Evolutionary conservation across 2,329 filamentous ascomycete genomes (phyloP), one percentile per base, ranked within the genome.

Genomic region (Cryphonectria radicalis): DNA sequence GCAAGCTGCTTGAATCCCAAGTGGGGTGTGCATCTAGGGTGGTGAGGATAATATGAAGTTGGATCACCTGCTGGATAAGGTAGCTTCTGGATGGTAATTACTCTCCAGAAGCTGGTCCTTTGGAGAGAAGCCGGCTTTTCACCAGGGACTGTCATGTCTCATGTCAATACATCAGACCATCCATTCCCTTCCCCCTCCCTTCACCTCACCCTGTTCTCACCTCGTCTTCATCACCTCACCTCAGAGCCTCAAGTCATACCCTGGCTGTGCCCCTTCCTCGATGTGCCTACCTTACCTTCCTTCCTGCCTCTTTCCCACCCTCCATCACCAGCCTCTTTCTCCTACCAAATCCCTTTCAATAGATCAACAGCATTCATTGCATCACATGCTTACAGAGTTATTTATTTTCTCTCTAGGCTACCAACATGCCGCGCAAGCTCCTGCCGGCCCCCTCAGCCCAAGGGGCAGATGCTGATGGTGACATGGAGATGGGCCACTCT

Each of bases 401-500:
- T 4, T n/a, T 13, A 7, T 11, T 10, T 14, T 22, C 37, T 40
- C 32, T 28, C 17, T 42, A 70, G 53, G 35, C 55, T 42, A n/a
- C 42, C 3, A 67, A 63, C 28, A 46, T 70, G 63, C 32, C 50
- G 1, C 62, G 67, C 11, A 60, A 59, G 28, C 63, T 67, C n/a
- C 37, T 57, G 17, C 65, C 69, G 22, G 43, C 70, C 22, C 40
- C 55, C 25, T 46, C 55, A 35, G 57, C 57, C n/a, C 57, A 46
- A 25, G 43, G 40, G 13, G 71, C 25, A 3, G 62, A 70, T 22
- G 42, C 35, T 22, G 69, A 68, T 32, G 66, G 46, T 11, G 55
- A 71, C 22, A 66, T 43, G 28, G 69, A 66, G 42, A 68, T 63
- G 65, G 22, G 50, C 25, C 25, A 32, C 22, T 19, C 35, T 13